Conservation (phyloP, 192 early-diverging fungal species). For the Umbelopsis isabellina region DNA sequence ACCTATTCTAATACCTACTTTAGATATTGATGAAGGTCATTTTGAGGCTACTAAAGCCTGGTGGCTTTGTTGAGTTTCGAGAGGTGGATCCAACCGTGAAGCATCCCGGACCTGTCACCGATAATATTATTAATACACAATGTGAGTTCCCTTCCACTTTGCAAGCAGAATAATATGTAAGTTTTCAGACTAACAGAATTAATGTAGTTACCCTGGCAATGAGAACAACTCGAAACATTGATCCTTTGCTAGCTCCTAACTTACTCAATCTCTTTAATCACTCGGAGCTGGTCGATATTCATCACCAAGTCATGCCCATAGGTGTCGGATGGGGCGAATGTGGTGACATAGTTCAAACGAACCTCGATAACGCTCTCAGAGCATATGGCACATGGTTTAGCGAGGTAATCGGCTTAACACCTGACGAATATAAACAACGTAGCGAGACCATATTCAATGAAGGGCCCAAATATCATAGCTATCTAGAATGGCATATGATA, state of each 20-base stretch:
- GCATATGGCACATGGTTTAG: constrained; percentile 1
- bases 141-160: background rate
- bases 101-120: constrained; percentile 21
- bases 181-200: background rate
- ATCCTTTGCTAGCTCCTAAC: background rate
- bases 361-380: background rate
- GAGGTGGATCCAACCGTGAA: constrained; percentile 35
- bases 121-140: background rate
- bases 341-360: background rate
- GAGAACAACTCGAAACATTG: constrained; percentile 16
- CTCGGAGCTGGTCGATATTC: background rate
- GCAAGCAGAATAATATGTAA: background rate
- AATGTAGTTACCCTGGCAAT: background rate
- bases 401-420: background rate
- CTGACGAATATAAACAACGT: background rate
- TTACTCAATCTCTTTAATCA: background rate
- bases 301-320: background rate
- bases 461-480: background rate
- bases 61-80: constrained; percentile 46
- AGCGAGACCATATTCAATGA: background rate
- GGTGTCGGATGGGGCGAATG: constrained; percentile 14
- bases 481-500: constrained; percentile 8
- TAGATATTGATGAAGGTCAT: constrained; percentile 27
- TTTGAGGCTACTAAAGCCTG: constrained; percentile 38
- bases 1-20: background rate